Percentiles rank a stretch among this genome's conserved stretches.
phyloP scores from a whole-genome alignment of 176 grass and related monocot species.

The Triticum aestivum region DNA sequence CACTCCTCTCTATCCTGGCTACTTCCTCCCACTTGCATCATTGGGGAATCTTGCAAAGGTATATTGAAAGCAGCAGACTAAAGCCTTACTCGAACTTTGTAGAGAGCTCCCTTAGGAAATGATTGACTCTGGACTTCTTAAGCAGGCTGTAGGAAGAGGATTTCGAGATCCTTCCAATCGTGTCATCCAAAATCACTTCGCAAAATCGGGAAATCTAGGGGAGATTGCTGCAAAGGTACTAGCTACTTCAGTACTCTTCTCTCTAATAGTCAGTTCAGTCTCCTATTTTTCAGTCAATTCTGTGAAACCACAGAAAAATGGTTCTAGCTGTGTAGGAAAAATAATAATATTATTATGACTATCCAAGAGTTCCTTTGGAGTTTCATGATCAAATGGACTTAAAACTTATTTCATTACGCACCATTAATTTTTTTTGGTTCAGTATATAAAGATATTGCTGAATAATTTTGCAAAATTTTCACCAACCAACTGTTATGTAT shows the following conservation, averaged over 20 bases:
- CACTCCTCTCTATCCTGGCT: conserved; percentile 80
- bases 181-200: conserved; percentile 96
- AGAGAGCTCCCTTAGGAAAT: conserved; percentile 20
- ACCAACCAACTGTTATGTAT: neutral
- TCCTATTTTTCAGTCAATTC: neutral
- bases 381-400: neutral
- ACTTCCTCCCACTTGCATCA: conserved; percentile 95
- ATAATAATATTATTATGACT: neutral
- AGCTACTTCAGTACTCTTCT: neutral
- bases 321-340: neutral
- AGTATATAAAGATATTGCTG: neutral
- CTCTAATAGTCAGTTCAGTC: conserved; percentile 1
- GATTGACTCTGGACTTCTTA: conserved; percentile 31
- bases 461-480: neutral
- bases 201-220: conserved; percentile 77
- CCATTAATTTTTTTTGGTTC: neutral
- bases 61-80: conserved; percentile 25
- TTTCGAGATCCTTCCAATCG: conserved; percentile 87
- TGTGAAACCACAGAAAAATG: neutral
- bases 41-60: conserved; percentile 95
- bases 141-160: conserved; percentile 87
- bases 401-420: neutral
- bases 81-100: neutral
- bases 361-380: neutral
- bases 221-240: conserved; percentile 96